Evolutionary conservation across 306 rosid species (phyloP).

Genomic region (Prunus mongolica): DNA sequence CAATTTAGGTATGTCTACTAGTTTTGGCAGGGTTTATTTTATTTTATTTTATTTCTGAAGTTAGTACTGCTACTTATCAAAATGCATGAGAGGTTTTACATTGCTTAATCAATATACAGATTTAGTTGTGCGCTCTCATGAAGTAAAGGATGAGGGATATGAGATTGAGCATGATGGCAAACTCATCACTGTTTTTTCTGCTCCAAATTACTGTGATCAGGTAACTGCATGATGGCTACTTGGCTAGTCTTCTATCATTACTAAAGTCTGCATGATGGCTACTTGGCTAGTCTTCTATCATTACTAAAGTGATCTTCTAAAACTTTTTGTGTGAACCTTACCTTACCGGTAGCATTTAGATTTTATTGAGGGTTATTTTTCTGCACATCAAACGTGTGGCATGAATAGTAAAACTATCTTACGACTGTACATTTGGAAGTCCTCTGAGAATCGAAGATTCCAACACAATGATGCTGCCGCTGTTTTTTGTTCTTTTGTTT

Average conservation of each 20-base stretch:
- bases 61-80: not conserved
- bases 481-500: not conserved
- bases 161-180: conserved; percentile 96
- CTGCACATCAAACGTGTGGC: not conserved
- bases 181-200: conserved; percentile 98
- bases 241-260: not conserved
- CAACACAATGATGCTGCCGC: not conserved
- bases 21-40: not conserved
- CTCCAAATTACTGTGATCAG: conserved; percentile 99
- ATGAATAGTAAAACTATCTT: not conserved
- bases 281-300: not conserved
- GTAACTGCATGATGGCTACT: conserved; percentile 33
- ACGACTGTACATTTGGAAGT: not conserved
- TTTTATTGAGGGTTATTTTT: not conserved
- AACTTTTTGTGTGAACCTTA: not conserved
- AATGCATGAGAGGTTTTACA: conserved; percentile 11
- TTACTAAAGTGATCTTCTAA: not conserved
- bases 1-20: conserved; percentile 56
- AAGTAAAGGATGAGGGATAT: conserved; percentile 98
- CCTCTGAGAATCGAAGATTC: not conserved
- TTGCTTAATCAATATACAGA: conserved; percentile 43
- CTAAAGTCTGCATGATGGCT: not conserved
- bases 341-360: not conserved
- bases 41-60: not conserved
- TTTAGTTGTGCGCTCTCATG: conserved; percentile 96